A percentile compares a stretch with the other conserved stretches of the same genome.
Evolutionary conservation across 164 flowering plant species (phyloP).

Genomic region (Magnolia sinica): DNA sequence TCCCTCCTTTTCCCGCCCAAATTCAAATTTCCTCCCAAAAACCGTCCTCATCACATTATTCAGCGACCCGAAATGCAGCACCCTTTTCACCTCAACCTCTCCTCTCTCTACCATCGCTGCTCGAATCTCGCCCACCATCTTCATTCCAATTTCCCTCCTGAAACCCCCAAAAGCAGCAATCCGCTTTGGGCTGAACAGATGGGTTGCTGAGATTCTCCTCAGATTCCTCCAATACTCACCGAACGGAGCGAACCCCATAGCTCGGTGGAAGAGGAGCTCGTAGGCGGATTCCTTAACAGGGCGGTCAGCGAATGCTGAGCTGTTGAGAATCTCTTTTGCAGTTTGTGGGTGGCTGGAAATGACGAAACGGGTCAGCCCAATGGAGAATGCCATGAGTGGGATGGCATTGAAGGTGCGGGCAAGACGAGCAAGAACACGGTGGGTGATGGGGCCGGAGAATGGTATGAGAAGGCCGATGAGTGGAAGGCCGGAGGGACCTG

Average conservation of each 20-base stretch:
- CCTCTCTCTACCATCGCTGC: slow-evolving; percentile 8
- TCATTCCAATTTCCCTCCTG: slow-evolving; percentile 21
- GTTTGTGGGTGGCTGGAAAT: slow-evolving; percentile 43
- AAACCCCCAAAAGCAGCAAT: slow-evolving; percentile 26
- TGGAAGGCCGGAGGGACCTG: slow-evolving; percentile 68
- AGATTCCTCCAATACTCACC: slow-evolving; percentile 62
- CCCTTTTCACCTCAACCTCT: slow-evolving; percentile 27
- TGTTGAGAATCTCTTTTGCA: slow-evolving; percentile 46
- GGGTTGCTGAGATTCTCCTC: slow-evolving; percentile 46
- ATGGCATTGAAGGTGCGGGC: slow-evolving; percentile 19
- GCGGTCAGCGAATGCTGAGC: slow-evolving; percentile 53
- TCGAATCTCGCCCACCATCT: slow-evolving; percentile 23
- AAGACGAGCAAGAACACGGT: slow-evolving; percentile 32
- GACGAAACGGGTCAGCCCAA: slow-evolving; percentile 51
- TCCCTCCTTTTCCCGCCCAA: slow-evolving; percentile 19
- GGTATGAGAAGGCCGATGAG: slow-evolving; percentile 41
- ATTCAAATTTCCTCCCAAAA: slow-evolving; percentile 39
- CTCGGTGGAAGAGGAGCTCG: slow-evolving; percentile 52
- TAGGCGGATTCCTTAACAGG: slow-evolving; percentile 64
- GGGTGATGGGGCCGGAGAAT: slow-evolving; percentile 37
- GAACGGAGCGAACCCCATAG: slow-evolving; percentile 63
- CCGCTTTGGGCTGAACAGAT: slow-evolving; percentile 47
- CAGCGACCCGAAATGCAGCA: slow-evolving; percentile 35
- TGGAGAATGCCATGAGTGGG: slow-evolving; percentile 46
- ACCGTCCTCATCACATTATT: slow-evolving; percentile 48